Percentiles rank a stretch among this genome's conserved stretches.
Conservation (phyloP, 2,329 filamentous ascomycete genomes). For the Emydomyces testavorans region DNA sequence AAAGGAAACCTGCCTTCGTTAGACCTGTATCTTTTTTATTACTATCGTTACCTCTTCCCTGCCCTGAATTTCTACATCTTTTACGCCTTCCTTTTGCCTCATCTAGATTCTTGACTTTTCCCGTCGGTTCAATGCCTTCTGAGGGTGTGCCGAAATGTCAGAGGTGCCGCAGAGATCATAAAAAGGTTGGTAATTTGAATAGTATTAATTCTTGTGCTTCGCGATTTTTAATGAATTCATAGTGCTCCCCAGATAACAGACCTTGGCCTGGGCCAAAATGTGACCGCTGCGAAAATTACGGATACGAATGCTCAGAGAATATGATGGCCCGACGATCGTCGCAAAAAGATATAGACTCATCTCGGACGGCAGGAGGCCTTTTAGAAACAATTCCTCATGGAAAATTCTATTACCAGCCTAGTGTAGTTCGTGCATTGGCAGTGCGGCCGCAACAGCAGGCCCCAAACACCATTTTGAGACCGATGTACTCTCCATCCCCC, state of each 20-base stretch:
- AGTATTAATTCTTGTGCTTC: neutral
- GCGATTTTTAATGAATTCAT: conserved; percentile 8
- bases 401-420: conserved; percentile 13
- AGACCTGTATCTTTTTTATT: too few species aligned
- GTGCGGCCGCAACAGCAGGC: conserved; percentile 8
- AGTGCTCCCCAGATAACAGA: conserved; percentile 18
- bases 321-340: conserved; percentile 17
- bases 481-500: conserved; percentile 9
- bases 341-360: conserved; percentile 16
- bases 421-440: conserved; percentile 10
- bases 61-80: neutral
- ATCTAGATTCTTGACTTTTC: neutral
- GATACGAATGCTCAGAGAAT: conserved; percentile 19
- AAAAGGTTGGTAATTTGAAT: conserved; percentile 16
- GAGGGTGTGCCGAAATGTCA: conserved; percentile 19
- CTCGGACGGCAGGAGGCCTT: conserved; percentile 8
- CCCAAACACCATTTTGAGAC: conserved; percentile 1
- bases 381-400: conserved; percentile 9
- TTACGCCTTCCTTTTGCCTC: neutral
- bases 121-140: conserved; percentile 16
- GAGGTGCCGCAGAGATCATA: conserved; percentile 18
- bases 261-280: conserved; percentile 18
- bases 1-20: too few species aligned
- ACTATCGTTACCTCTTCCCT: neutral
- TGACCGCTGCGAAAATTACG: conserved; percentile 18